A percentile compares a stretch with the other conserved stretches of the same genome.
phyloP scores from a whole-genome alignment of 192 early-diverging fungal genomes.

The Phlyctochytrium bullatum region DNA sequence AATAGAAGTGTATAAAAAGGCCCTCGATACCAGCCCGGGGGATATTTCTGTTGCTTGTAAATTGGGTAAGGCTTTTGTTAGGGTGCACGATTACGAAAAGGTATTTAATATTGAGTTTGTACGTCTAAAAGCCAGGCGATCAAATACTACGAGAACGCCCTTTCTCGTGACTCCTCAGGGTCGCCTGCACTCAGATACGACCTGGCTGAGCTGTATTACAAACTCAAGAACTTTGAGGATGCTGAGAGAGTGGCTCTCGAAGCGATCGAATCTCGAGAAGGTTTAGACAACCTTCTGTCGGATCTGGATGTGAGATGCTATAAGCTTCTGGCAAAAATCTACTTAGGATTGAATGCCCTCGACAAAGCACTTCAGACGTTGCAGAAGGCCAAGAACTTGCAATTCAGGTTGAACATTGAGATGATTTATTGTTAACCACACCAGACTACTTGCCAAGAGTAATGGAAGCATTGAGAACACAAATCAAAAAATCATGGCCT shows the following conservation, averaged over 20 bases:
- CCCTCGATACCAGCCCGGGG: slow-evolving; percentile 41
- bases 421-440: no score
- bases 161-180: slow-evolving; percentile 27
- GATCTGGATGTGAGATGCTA: slow-evolving; percentile 34
- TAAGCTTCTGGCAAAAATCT: slow-evolving; percentile 30
- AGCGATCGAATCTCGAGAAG: slow-evolving; percentile 30
- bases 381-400: no score
- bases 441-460: slow-evolving; percentile 9
- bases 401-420: no score
- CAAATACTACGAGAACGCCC: slow-evolving; percentile 43
- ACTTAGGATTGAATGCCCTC: slow-evolving; percentile 5
- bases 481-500: slow-evolving; percentile 8
- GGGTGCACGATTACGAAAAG: slow-evolving; percentile 47
- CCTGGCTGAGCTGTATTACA: slow-evolving; percentile 42
- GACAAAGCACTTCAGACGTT: slow-evolving; percentile 33
- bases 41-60: slow-evolving; percentile 37
- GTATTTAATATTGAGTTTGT: slow-evolving; percentile 11
- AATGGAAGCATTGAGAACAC: slow-evolving; percentile 1
- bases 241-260: slow-evolving; percentile 35
- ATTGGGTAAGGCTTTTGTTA: slow-evolving; percentile 46
- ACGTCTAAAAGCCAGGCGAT: slow-evolving; percentile 32
- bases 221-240: slow-evolving; percentile 41
- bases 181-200: slow-evolving; percentile 34
- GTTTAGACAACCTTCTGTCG: no score
- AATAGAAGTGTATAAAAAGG: slow-evolving; percentile 51